Evolutionary conservation across 2,329 filamentous ascomycete species (phyloP), one percentile per base, ranked within the genome.

Genomic region (Epicoccum nigrum): DNA sequence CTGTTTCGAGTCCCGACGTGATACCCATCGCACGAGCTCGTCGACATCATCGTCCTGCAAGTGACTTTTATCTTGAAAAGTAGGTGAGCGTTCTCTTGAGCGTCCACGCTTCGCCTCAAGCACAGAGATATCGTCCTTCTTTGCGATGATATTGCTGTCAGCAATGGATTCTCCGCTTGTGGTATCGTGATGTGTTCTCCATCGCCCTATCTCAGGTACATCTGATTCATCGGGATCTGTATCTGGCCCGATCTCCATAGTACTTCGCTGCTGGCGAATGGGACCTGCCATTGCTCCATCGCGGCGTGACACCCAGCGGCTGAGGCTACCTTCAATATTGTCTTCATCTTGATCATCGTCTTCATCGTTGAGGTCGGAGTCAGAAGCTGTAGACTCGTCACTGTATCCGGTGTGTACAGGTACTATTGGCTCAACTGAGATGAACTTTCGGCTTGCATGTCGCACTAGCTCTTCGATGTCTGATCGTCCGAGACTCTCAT

Each of bases 271-370:
- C 8, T 51, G 40, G 12, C 58, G 57, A 20, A 67, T 32, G 4
- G 62, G 64, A 1, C 64, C 65, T 13, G 62, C 64, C 7, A 53
- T 56, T 9, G 53, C 41, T 15, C 64, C 62, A 4, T 69, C 67
- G 9, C 67, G 56, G 43, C 63, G 58, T 41, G 66, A 70, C 5
- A 71, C 65, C 70, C 69, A 72, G 11, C 68, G 63, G n/a, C 69
- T 63, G 3, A 72, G 34, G 2, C 64, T 68, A 16, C 70, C 69
- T 2, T 71, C 61, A 38, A 47, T 17, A 1, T 68, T 67, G 20
- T 69, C 68, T 2, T 70, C 59, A 35, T 48, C 40, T 62, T 62
- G 11, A 20, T 62, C 55, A 16, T 64, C 56, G 8, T 64, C 50
- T 4, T 60, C 33, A n/a, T 43, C 43, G 17, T 39, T 47, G 19